Base-by-base conservation (phyloP, 257 asterid genomes). In the Vinca minor region DNA sequence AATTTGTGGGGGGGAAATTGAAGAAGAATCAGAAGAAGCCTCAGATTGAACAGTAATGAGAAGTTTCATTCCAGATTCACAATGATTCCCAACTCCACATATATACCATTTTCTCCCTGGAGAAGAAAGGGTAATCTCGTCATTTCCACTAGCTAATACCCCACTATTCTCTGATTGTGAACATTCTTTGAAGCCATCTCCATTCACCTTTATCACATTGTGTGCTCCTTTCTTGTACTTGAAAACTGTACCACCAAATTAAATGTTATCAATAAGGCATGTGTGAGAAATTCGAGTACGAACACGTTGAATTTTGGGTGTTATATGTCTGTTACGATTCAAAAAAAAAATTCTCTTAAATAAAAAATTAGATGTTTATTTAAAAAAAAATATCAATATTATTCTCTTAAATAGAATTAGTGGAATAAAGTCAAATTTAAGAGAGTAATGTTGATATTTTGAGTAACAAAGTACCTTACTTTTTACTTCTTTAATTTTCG, bases 61-160 rank as follows among this genome's bases (percentile, higher is more conserved):
- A 34, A 80, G 62, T 56, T 69, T 72, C 82, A 80, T 65, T 48
- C 73, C 76, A 2, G 14, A 17, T n/a, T 20, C 48, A 38, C 83
- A 81, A 17, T 81, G 85, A 15, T 53, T 44, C 7, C 42, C 65
- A 18, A 77, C 18, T 3, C 79, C 74, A 41, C 79, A 74, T 26
- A 80, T 77, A 65, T 80, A 80, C 85, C 85, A 77, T 64, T 74
- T 80, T 62, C 41, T 71, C 38, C 81, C 82, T 1, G 79, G 63
- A 7, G 55, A 26, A 10, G 66, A 18, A 13, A 80, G 81, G 32
- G 56, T 17, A 45, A 77, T 44, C 20, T 9, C 50, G 35, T 80
- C 77, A 17, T 69, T 74, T 54, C 85, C 78, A 31, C 32, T 62
- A 0, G 12, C 35, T 9, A 77, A 21, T 0, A 65, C 32, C 38